phyloP scores from a whole-genome alignment of 2,329 filamentous ascomycete genomes.

The Emergomyces pasteurianus region DNA sequence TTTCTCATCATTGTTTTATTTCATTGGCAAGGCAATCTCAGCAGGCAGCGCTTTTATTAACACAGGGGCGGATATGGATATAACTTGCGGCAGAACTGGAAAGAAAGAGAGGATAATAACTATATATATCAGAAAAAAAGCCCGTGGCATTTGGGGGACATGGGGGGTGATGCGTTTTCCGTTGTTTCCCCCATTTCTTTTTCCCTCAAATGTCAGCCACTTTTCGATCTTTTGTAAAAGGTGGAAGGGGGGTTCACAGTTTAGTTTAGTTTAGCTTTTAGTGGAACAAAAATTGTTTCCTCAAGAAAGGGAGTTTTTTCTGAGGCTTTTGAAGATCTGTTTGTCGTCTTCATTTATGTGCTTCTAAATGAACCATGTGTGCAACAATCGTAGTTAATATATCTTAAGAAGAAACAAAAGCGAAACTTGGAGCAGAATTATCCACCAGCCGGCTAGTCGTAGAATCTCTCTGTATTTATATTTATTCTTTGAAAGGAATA shows the following conservation, averaged over 20 bases:
- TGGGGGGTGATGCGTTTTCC: not conserved
- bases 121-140: constrained; percentile 4
- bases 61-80: not conserved
- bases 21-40: constrained; percentile 6
- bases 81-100: not conserved
- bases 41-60: not conserved
- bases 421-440: too few species aligned
- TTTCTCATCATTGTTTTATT: constrained; percentile 8
- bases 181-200: not conserved
- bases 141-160: constrained; percentile 5
- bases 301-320: too few species aligned
- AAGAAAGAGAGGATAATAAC: not conserved
- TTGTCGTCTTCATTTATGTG: too few species aligned
- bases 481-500: too few species aligned
- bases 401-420: too few species aligned
- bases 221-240: not conserved
- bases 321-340: too few species aligned
- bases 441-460: too few species aligned
- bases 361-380: too few species aligned
- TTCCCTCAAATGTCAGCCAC: not conserved
- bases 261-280: too few species aligned
- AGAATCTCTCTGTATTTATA: too few species aligned
- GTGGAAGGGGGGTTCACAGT: not conserved
- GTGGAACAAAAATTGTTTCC: too few species aligned
- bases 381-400: too few species aligned